These are phyloP conservation scores for Dicorynia guianensis DNA, from an alignment of 306 rosid genomes.

Conservation along the genomic window DNA sequence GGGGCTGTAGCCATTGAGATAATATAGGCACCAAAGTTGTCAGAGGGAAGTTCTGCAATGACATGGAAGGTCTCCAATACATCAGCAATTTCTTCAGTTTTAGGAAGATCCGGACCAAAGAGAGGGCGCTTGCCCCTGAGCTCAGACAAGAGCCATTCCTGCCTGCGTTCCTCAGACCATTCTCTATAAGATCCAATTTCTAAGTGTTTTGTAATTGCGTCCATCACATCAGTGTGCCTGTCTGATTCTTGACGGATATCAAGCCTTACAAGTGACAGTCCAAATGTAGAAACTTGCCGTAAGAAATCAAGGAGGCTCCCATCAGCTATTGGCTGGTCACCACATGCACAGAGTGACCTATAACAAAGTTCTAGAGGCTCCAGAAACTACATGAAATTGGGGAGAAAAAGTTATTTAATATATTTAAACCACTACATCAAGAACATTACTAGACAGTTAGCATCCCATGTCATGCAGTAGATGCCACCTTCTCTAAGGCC, in stretches of 20 bases:
- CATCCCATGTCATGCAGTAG: slow-evolving; percentile 23
- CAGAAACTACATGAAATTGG: slow-evolving; percentile 60
- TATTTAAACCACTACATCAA: not conserved
- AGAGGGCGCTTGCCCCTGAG: slow-evolving; percentile 88
- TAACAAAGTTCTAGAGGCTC: slow-evolving; percentile 87
- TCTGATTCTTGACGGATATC: slow-evolving; percentile 94
- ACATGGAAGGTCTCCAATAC: slow-evolving; percentile 78
- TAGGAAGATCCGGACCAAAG: slow-evolving; percentile 79
- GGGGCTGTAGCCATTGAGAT: slow-evolving; percentile 88
- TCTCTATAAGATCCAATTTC: slow-evolving; percentile 77
- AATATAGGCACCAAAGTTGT: slow-evolving; percentile 84
- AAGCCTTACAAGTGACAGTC: slow-evolving; percentile 83
- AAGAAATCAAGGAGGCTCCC: slow-evolving; percentile 94
- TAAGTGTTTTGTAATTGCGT: slow-evolving; percentile 77
- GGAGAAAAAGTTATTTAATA: slow-evolving; percentile 16
- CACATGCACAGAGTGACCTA: slow-evolving; percentile 79
- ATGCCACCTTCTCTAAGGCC: not conserved
- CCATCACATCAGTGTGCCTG: slow-evolving; percentile 80
- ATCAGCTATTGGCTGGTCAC: slow-evolving; percentile 80
- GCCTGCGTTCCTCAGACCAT: slow-evolving; percentile 59
- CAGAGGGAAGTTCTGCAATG: slow-evolving; percentile 76
- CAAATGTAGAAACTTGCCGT: slow-evolving; percentile 86
- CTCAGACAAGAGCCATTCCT: slow-evolving; percentile 85
- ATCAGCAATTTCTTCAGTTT: slow-evolving; percentile 79
- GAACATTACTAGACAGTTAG: slow-evolving; percentile 7